Conservation (phyloP, 768 basidiomycete species). For the Psilocybe sp. region DNA sequence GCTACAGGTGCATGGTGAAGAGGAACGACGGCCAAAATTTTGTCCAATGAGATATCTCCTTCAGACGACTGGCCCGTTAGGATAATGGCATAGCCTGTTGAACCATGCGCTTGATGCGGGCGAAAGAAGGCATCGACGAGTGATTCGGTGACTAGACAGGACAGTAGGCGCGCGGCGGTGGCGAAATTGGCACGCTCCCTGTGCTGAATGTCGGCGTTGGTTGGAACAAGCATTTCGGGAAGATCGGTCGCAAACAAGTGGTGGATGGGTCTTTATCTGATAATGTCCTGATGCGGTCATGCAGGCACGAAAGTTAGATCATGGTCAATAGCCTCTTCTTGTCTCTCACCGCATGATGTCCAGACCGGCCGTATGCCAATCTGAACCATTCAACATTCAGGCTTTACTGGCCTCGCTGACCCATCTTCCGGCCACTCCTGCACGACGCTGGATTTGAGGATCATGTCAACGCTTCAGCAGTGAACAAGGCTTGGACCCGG, state of each 20-base stretch:
- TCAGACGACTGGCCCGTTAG: slow-evolving; percentile 29
- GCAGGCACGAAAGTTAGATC: too few relatives aligned
- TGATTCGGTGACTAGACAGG: slow-evolving; percentile 58
- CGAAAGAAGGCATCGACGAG: slow-evolving; percentile 46
- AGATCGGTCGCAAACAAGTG: background rate
- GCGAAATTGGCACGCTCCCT: slow-evolving; percentile 45
- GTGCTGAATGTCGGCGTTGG: background rate
- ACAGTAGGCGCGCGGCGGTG: slow-evolving; percentile 47
- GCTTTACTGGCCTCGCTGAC: too few relatives aligned
- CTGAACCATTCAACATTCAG: too few relatives aligned
- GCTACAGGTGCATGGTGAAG: slow-evolving; percentile 46
- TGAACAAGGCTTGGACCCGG: too few relatives aligned
- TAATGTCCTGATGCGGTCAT: too few relatives aligned
- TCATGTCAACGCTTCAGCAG: too few relatives aligned
- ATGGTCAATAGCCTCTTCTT: too few relatives aligned
- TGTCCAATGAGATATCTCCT: slow-evolving; percentile 25
- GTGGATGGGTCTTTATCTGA: too few relatives aligned
- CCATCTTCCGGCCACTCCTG: too few relatives aligned
- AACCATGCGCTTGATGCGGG: slow-evolving; percentile 30
- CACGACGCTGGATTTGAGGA: too few relatives aligned
- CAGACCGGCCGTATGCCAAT: too few relatives aligned
- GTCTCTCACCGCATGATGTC: too few relatives aligned
- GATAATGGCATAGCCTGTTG: slow-evolving; percentile 39
- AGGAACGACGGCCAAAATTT: slow-evolving; percentile 47
- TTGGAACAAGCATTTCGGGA: background rate